Evolutionary conservation across 2,329 filamentous ascomycete genomes (phyloP), one percentile per base, ranked within the genome.

Genomic region (Pseudofabraea citricarpa): DNA sequence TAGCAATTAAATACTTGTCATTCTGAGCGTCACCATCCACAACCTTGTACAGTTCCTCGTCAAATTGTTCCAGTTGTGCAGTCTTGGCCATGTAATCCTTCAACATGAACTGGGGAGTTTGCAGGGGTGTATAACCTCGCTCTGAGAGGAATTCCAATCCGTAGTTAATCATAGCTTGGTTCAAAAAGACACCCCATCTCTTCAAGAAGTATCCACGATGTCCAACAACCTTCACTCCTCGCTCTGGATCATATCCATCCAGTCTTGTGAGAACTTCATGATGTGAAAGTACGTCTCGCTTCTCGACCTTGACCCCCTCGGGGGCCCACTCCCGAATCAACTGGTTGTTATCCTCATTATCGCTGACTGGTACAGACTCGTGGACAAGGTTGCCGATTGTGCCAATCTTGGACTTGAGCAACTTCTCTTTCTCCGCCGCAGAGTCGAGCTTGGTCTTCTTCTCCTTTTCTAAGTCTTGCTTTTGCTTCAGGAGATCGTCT

Each of bases 41-140:
- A 19, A 98, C 91, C 71, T 97, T 97, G 77, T 98, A 98, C 40
- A 98, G 73, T 67, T 97, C 91, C 65, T 97, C 93, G 61, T 98
- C 93, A 60, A 98, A 98, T 60, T 96, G 87, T 55, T 93, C 90
- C 20, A 98, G 81, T 69, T 98, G 93, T 2, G 93, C 93, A 0
- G 93, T 98, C 75, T 97, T 97, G 48, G 87, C 90, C 93, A 98
- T 98, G 64, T 89, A 85, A 40, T 95, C 87, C 66, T 87, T 87
- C 50, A 91, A 78, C 87, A 97, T 95, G 73, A 98, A 94, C 61
- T 89, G 90, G 2, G 90, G 90, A 2, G 91, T 85, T 61, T 93
- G 87, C 53, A 91, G 81, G 6, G 87, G 83, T 22, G 77, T 89
- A 67, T 90, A 95, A 44, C 86, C 90, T 65, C 84, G 86, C 57